These are phyloP conservation scores for Trichoderma sp. DNA, from an alignment of 2,329 filamentous ascomycete species.

Conservation along the genomic window DNA sequence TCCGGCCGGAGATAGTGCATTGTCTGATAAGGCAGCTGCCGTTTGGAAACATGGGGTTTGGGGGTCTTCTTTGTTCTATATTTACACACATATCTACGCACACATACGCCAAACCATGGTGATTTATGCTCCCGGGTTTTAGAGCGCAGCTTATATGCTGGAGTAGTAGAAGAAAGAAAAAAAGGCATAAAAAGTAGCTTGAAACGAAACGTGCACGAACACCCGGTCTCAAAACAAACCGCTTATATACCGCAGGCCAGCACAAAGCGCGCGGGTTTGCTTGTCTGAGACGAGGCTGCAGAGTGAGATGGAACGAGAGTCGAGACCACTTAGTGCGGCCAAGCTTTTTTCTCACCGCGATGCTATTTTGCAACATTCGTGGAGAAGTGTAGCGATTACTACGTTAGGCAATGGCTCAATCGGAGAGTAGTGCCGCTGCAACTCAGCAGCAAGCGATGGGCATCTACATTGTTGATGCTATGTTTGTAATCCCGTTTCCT, in stretches of 20 bases:
- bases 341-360: not conserved
- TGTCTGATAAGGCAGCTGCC: constrained; percentile 1
- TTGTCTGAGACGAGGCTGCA: constrained; percentile 8
- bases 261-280: not conserved
- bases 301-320: constrained; percentile 5
- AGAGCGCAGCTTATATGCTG: not conserved
- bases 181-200: constrained; percentile 19
- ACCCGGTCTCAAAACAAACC: not conserved
- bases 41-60: not conserved
- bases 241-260: not conserved
- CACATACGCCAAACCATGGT: not conserved
- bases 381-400: not conserved
- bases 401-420: not conserved
- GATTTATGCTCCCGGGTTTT: not conserved
- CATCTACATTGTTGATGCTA: not conserved
- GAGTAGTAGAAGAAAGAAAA: not conserved
- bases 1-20: not conserved
- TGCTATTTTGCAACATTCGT: not conserved
- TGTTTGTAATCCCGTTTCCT: not conserved
- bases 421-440: not conserved
- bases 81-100: not conserved
- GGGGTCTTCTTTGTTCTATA: not conserved
- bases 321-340: constrained; percentile 13
- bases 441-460: not conserved
- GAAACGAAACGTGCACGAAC: constrained; percentile 6